Percentiles rank a stretch among this genome's conserved stretches.
Conservation (phyloP, 139 green algal genomes). For the Dunaliella primolecta region DNA sequence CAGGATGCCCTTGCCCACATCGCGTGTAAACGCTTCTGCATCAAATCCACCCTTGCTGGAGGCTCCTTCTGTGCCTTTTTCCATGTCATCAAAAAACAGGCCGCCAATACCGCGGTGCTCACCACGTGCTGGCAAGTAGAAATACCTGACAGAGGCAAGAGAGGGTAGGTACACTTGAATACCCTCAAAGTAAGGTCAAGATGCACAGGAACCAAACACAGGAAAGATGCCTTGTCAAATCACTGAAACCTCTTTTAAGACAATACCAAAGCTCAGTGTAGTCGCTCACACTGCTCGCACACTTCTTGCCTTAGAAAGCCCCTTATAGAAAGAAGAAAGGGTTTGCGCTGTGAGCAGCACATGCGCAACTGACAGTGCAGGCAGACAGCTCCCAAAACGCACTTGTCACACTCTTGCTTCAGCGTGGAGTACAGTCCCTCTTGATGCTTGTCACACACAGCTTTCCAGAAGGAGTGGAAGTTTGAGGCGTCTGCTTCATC, state of each 20-base stretch:
- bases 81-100: constrained; percentile 96
- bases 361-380: no score
- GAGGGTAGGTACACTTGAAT: no score
- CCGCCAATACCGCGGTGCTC: constrained; percentile 94
- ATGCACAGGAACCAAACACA: no score
- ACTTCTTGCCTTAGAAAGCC: no score
- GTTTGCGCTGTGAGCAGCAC: no score
- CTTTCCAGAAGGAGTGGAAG: constrained; percentile 86
- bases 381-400: no score
- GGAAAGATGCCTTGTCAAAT: no score
- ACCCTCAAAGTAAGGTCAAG: no score
- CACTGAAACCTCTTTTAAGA: no score
- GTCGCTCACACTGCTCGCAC: no score
- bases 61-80: constrained; percentile 15
- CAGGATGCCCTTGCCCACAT: constrained; percentile 68
- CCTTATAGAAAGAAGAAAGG: no score
- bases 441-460: constrained; percentile 76
- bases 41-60: constrained; percentile 21
- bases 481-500: constrained; percentile 61
- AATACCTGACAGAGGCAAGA: constrained; percentile 69
- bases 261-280: no score
- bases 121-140: constrained; percentile 89
- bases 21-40: constrained; percentile 26
- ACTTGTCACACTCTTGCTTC: constrained; percentile 92
- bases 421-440: constrained; percentile 71